Percentiles rank a stretch among this genome's conserved stretches.
Conservation (phyloP, 2,329 filamentous ascomycete species). For the Verruconis gallopava region DNA sequence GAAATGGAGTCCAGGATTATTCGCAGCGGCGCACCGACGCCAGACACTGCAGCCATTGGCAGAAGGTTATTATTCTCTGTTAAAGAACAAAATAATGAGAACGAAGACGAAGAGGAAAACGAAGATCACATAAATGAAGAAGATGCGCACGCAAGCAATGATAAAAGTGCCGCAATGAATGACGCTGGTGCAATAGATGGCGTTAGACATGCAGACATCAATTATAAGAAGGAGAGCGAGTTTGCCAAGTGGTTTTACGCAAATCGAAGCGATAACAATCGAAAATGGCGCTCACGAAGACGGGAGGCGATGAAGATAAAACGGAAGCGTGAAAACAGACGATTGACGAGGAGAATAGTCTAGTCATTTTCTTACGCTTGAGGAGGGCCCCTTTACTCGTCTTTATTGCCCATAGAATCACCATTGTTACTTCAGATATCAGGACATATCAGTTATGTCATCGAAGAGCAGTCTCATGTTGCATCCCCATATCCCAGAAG, state of each 20-base stretch:
- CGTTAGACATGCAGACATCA: slow-evolving; percentile 15
- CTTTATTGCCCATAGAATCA: not conserved
- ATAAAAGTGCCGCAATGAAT: slow-evolving; percentile 12
- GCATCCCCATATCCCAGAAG: slow-evolving; percentile 58
- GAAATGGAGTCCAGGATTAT: slow-evolving; percentile 63
- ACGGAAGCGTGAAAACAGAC: slow-evolving; percentile 46
- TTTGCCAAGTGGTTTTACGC: slow-evolving; percentile 51
- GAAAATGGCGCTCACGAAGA: slow-evolving; percentile 41
- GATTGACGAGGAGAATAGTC: slow-evolving; percentile 21
- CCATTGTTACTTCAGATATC: too few species aligned
- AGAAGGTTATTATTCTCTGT: slow-evolving; percentile 45
- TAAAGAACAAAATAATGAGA: slow-evolving; percentile 25
- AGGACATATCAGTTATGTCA: too few species aligned
- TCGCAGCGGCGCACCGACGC: slow-evolving; percentile 87
- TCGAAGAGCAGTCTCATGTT: too few species aligned
- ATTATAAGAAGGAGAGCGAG: slow-evolving; percentile 37
- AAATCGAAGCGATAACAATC: slow-evolving; percentile 34
- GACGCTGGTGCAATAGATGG: slow-evolving; percentile 21
- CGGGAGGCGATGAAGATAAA: slow-evolving; percentile 48
- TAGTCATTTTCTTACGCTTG: slow-evolving; percentile 10
- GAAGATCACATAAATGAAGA: slow-evolving; percentile 23
- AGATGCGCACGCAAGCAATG: slow-evolving; percentile 33
- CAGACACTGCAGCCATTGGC: slow-evolving; percentile 73
- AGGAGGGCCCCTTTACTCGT: not conserved
- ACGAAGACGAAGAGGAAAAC: slow-evolving; percentile 32